Evolutionary conservation across 129 eudicot species (phyloP), one percentile per base, ranked within the genome.

Genomic region (Glebionis coronaria): DNA sequence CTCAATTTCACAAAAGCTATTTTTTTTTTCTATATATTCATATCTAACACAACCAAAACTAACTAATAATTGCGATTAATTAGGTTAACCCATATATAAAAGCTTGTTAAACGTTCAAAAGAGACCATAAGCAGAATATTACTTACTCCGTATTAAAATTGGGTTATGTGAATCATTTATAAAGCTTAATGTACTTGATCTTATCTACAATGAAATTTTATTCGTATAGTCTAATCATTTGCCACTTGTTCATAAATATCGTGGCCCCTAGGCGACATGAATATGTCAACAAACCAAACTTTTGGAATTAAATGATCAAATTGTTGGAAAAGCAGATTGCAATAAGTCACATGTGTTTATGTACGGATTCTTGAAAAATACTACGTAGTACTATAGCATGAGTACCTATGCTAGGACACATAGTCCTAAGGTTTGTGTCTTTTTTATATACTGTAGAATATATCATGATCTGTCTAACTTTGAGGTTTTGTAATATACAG

Each of bases 401-500:
- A 54, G 6, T 55, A 4, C n/a, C 29, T 25, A 2, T 4, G 57
- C 19, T 68, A 55, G n/a, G 35, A 21, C 20, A 20, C 50, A 53
- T 11, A n/a, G n/a, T n/a, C n/a, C n/a, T 31, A 68, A 31, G 52
- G 52, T 52, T 35, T 12, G 51, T n/a, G 19, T 7, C 9, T 53
- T 69, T 20, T 42, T 12, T 55, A n/a, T n/a, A n/a, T n/a, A n/a
- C n/a, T 3, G 1, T 35, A 35, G 9, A 3, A 10, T 69, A 20
- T 23, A n/a, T 40, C 44, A 42, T 58, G 42, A 21, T 59, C 28
- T 6, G 6, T 35, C 42, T 35, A 35, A 35, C 42, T 35, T 35
- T 35, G 42, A 35, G 42, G 6, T 35, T 35, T 44, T 76, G 14
- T 60, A 21, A 23, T 10, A 11, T 72, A 49, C 81, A 87, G 90